Conservation (phyloP, 495 filamentous ascomycete genomes). For the Rhizodiscina lignyota region DNA sequence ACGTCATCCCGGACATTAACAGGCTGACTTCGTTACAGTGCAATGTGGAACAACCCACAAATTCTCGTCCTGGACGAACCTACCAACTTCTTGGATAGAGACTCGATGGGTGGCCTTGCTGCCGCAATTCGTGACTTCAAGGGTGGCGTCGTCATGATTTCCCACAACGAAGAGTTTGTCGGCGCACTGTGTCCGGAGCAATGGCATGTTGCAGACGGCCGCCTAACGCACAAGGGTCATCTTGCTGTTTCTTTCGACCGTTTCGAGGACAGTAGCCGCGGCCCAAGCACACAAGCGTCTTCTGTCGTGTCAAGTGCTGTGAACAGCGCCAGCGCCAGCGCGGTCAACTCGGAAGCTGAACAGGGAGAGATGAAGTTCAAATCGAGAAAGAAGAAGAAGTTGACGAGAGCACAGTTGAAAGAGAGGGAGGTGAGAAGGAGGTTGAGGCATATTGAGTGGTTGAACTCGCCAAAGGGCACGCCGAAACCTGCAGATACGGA, state of each 20-base stretch:
- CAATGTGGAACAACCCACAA: slow-evolving; percentile 97
- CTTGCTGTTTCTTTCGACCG: slow-evolving; percentile 55
- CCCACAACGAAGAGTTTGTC: slow-evolving; percentile 97
- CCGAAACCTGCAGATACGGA: slow-evolving; percentile 26
- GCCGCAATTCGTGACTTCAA: slow-evolving; percentile 96
- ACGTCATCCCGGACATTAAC: no score
- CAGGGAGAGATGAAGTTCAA: slow-evolving; percentile 77
- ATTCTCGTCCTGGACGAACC: slow-evolving; percentile 95
- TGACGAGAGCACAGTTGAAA: slow-evolving; percentile 90
- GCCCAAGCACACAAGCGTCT: slow-evolving; percentile 28
- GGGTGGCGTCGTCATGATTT: slow-evolving; percentile 97
- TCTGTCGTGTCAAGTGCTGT: slow-evolving; percentile 33
- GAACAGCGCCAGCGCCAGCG: slow-evolving; percentile 42
- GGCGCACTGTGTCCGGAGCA: slow-evolving; percentile 87
- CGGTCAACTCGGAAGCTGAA: slow-evolving; percentile 74
- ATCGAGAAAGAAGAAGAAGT: slow-evolving; percentile 98
- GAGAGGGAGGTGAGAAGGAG: slow-evolving; percentile 75
- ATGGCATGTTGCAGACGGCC: slow-evolving; percentile 81
- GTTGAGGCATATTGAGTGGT: slow-evolving; percentile 91
- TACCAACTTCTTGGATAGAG: slow-evolving; percentile 97
- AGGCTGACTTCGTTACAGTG: no score
- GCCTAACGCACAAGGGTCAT: slow-evolving; percentile 67
- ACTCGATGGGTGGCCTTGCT: slow-evolving; percentile 86
- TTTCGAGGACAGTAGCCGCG: slow-evolving; percentile 64
- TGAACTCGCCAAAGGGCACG: slow-evolving; percentile 41